phyloP scores from a whole-genome alignment of 1,284 basidiomycete species.

The Cronartium ribicola region DNA sequence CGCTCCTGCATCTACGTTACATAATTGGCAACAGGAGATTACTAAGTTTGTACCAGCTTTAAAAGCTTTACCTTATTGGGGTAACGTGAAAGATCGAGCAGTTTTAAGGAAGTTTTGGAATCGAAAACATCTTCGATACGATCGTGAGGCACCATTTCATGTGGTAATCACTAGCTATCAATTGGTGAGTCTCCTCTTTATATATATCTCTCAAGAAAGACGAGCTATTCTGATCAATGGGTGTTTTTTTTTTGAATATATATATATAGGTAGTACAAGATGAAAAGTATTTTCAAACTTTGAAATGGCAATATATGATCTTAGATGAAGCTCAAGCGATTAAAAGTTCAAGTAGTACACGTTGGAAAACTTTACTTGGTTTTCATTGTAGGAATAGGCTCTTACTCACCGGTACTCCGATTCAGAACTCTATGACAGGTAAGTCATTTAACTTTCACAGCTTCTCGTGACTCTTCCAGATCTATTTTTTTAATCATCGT shows the following conservation, averaged over 20 bases:
- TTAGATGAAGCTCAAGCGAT: conserved; percentile 99
- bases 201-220: neutral
- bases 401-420: conserved; percentile 92
- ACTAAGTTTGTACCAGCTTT: conserved; percentile 89
- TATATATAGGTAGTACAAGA: conserved; percentile 78
- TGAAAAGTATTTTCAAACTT: conserved; percentile 94
- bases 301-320: conserved; percentile 99
- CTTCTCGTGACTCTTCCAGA: neutral
- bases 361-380: conserved; percentile 95
- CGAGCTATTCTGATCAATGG: neutral
- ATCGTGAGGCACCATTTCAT: conserved; percentile 93
- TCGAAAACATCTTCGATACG: conserved; percentile 93
- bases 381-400: conserved; percentile 95
- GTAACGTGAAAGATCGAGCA: conserved; percentile 90
- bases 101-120: conserved; percentile 97
- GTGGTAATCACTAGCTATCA: conserved; percentile 97
- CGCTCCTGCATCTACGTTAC: conserved; percentile 92
- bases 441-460: conserved; percentile 45
- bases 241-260: neutral
- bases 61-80: conserved; percentile 97
- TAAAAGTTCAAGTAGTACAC: conserved; percentile 93
- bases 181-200: conserved; percentile 59
- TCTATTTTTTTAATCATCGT: conserved; percentile 3
- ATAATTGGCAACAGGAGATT: conserved; percentile 99
- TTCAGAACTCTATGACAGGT: conserved; percentile 99